phyloP scores from a whole-genome alignment of 176 grass and related monocot species.

The Metroxylon sagu region DNA sequence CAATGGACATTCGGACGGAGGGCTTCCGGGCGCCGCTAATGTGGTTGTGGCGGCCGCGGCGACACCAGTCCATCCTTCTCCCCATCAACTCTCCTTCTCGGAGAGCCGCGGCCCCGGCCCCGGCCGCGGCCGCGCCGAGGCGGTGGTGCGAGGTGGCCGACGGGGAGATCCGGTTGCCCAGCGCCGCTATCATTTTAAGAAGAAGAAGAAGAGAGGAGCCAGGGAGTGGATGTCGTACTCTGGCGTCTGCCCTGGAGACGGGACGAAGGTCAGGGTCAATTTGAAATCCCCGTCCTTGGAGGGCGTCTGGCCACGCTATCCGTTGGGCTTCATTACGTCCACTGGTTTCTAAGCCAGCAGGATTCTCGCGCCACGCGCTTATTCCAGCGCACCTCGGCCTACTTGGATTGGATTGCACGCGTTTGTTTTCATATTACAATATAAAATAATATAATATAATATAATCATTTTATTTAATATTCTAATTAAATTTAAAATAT shows the following conservation, averaged over 20 bases:
- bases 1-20: neutral
- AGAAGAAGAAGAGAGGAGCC: neutral
- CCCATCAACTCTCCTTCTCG: slow-evolving; percentile 6
- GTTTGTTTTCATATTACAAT: too few relatives aligned
- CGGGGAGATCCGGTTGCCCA: slow-evolving; percentile 33
- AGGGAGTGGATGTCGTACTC: neutral
- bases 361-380: too few relatives aligned
- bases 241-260: too few relatives aligned
- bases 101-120: neutral
- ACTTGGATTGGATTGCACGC: too few relatives aligned
- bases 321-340: slow-evolving; percentile 28
- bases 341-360: neutral
- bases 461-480: too few relatives aligned
- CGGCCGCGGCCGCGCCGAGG: neutral
- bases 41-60: neutral
- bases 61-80: neutral
- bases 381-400: too few relatives aligned
- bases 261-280: neutral
- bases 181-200: neutral
- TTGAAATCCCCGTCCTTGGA: neutral
- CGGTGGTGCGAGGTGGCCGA: slow-evolving; percentile 14
- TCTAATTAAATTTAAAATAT: too few relatives aligned
- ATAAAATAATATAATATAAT: too few relatives aligned
- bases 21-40: neutral
- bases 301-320: slow-evolving; percentile 25